A percentile compares a stretch with the other conserved stretches of the same genome.
Evolutionary conservation across 352 stramenopile genomes (phyloP).

Genomic region (Vaucheria bursata): DNA sequence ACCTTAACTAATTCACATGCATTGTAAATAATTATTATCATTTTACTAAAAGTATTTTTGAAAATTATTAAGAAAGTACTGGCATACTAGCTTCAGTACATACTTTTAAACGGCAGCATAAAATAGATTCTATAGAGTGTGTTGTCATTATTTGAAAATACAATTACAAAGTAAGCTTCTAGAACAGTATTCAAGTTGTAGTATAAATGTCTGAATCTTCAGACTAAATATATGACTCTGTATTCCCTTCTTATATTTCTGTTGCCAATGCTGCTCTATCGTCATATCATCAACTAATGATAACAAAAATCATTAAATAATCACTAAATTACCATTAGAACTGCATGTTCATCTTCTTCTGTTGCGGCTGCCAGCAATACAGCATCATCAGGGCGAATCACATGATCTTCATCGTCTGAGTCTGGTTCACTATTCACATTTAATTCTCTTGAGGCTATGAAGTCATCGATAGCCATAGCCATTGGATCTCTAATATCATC

Average conservation of each 20-base stretch:
- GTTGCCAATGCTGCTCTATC: constrained; percentile 10
- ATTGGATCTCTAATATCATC: constrained; percentile 15
- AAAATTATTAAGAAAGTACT: no score
- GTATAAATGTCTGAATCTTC: no score
- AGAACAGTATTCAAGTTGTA: no score
- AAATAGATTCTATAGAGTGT: no score
- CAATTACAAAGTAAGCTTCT: no score
- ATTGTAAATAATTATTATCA: no score
- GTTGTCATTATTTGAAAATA: no score
- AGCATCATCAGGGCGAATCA: constrained; percentile 81
- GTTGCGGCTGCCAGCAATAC: constrained; percentile 91
- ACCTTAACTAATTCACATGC: no score
- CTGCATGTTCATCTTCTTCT: constrained; percentile 58
- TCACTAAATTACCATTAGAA: no score
- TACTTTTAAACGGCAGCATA: no score
- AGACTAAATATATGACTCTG: background rate
- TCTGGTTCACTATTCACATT: constrained; percentile 41
- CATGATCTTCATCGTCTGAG: constrained; percentile 77
- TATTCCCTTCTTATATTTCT: background rate
- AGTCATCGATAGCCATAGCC: constrained; percentile 28
- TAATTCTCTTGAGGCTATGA: constrained; percentile 27
- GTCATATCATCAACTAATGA: constrained; percentile 10
- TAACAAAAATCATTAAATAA: constrained; percentile 11
- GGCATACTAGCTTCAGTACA: no score
- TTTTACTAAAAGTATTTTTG: no score